phyloP scores from a whole-genome alignment of 306 rosid genomes.

The Albizia julibrissin region DNA sequence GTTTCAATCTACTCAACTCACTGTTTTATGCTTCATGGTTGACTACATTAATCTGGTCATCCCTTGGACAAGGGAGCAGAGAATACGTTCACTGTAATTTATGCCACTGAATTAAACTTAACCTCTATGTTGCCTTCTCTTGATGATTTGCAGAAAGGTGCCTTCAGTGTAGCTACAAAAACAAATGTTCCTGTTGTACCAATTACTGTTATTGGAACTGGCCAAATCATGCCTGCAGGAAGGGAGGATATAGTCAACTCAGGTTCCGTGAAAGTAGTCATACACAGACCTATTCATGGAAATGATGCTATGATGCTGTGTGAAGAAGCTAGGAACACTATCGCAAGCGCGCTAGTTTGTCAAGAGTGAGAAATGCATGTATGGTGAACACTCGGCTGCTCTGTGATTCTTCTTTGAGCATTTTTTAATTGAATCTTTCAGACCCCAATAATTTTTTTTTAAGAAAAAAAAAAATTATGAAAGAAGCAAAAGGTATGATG shows the following conservation, averaged over 20 bases:
- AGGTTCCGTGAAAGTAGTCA: constrained; percentile 77
- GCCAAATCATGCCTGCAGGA: constrained; percentile 91
- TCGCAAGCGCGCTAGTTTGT: constrained; percentile 50
- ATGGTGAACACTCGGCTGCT: neutral
- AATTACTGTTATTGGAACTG: constrained; percentile 86
- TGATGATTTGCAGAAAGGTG: constrained; percentile 79
- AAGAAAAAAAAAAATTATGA: too few species aligned
- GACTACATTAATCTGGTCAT: neutral
- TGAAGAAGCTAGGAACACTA: constrained; percentile 69
- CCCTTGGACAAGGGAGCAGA: neutral
- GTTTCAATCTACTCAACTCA: neutral
- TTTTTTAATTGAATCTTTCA: neutral
- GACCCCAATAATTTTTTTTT: neutral
- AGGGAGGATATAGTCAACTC: constrained; percentile 67
- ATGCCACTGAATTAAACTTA: constrained; percentile 18
- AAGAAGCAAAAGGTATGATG: neutral
- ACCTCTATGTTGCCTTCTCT: constrained; percentile 20
- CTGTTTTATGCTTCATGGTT: neutral
- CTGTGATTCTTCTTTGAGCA: neutral
- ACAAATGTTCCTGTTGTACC: constrained; percentile 82
- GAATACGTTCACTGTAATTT: constrained; percentile 14
- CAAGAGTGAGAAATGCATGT: constrained; percentile 45
- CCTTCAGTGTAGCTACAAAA: constrained; percentile 89
- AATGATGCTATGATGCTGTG: constrained; percentile 57
- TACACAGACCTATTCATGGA: constrained; percentile 75